phyloP scores from a whole-genome alignment of 495 filamentous ascomycete genomes.

The Penicillium riverlandense region DNA sequence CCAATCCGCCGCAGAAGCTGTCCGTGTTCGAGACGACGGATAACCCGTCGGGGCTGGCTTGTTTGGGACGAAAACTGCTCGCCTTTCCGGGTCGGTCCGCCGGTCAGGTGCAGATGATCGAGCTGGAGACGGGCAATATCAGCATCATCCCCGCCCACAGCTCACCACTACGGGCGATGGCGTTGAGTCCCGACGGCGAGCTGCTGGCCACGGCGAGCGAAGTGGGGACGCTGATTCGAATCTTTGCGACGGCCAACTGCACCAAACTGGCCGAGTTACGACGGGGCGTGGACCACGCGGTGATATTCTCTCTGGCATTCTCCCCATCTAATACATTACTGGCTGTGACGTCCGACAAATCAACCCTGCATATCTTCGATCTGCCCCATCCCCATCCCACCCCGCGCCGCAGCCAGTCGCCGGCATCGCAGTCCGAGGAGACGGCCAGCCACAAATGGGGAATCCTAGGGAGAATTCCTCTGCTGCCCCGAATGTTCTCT shows the following conservation, averaged over 20 bases:
- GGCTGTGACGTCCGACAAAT: conserved; percentile 95
- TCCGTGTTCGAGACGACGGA: conserved; percentile 78
- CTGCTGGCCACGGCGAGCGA: conserved; percentile 88
- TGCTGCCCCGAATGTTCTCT: conserved; percentile 73
- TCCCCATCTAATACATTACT: conserved; percentile 70
- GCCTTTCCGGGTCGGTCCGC: conserved; percentile 77
- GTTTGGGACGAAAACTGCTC: conserved; percentile 61
- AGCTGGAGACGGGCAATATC: conserved; percentile 72
- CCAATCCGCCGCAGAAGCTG: conserved; percentile 63
- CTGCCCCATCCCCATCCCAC: conserved; percentile 39
- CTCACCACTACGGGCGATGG: conserved; percentile 68
- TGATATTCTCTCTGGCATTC: conserved; percentile 80
- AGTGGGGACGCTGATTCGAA: conserved; percentile 42
- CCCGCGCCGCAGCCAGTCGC: conserved; percentile 26
- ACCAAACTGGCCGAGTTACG: conserved; percentile 76
- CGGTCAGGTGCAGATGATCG: conserved; percentile 89
- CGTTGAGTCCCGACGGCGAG: conserved; percentile 72
- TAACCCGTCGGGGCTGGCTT: conserved; percentile 78
- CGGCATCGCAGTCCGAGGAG: conserved; percentile 32
- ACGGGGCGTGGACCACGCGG: conserved; percentile 80
- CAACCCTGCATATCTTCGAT: conserved; percentile 89
- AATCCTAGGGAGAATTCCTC: conserved; percentile 65
- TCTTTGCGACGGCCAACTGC: conserved; percentile 57
- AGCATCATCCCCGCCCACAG: conserved; percentile 93
- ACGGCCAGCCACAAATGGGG: conserved; percentile 68